These are phyloP conservation scores for Arthrobotrys conoides DNA, from an alignment of 2,329 filamentous ascomycete species.

Conservation along the genomic window DNA sequence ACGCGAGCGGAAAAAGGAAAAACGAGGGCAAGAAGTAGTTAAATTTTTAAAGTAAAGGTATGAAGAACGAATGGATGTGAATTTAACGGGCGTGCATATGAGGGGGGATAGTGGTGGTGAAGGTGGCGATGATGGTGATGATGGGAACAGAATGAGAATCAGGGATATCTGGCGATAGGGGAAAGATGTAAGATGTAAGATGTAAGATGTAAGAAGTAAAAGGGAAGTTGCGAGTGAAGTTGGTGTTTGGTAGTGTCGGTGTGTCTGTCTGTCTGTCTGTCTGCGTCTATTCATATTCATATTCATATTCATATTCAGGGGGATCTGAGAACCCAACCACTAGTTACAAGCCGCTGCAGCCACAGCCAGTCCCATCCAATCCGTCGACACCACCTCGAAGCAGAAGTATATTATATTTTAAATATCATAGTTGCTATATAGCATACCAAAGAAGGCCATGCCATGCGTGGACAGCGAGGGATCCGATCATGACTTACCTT, in stretches of 20 bases:
- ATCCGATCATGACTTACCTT: not conserved
- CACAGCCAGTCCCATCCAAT: not conserved
- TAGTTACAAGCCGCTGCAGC: not conserved
- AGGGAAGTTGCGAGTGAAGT: not conserved
- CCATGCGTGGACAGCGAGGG: constrained; percentile 1
- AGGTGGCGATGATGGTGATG: too few relatives aligned
- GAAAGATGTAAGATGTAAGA: not conserved
- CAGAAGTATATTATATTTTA: not conserved
- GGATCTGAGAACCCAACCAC: too few relatives aligned
- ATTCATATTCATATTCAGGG: too few relatives aligned
- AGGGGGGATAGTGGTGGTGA: too few relatives aligned
- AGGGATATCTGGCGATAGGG: not conserved
- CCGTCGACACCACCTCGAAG: not conserved
- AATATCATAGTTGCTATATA: not conserved
- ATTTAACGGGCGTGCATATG: not conserved
- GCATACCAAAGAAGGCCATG: not conserved
- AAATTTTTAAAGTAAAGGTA: too few relatives aligned
- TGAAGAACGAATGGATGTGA: not conserved
- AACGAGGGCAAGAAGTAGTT: not conserved
- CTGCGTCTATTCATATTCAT: too few relatives aligned
- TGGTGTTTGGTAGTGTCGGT: not conserved
- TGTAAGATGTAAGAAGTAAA: not conserved
- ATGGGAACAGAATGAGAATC: too few relatives aligned
- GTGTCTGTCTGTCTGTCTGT: too few relatives aligned
- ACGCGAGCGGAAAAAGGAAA: not conserved